phyloP scores from a whole-genome alignment of 129 eudicot genomes.

The Dittrichia graveolens region DNA sequence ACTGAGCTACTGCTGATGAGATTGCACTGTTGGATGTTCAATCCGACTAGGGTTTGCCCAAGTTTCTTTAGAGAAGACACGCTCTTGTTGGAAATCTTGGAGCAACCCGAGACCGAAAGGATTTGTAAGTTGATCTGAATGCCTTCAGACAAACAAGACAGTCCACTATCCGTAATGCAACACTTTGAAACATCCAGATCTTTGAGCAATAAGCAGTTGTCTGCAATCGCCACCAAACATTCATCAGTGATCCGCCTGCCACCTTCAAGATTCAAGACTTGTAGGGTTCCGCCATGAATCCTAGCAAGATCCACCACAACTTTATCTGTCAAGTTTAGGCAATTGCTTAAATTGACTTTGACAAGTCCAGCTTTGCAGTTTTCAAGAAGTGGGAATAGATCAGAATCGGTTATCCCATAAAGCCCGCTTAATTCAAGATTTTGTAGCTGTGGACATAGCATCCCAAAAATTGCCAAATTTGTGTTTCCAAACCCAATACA shows the following conservation, averaged over 20 bases:
- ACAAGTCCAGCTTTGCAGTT: constrained; percentile 61
- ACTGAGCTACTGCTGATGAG: constrained; percentile 63
- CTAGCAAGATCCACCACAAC: constrained; percentile 49
- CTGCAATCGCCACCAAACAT: constrained; percentile 62
- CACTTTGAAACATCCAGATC: constrained; percentile 89
- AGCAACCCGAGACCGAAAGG: constrained; percentile 87
- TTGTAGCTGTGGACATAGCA: constrained; percentile 67
- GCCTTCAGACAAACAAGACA: constrained; percentile 58
- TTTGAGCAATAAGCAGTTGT: constrained; percentile 53
- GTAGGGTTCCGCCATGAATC: constrained; percentile 74
- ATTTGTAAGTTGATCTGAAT: constrained; percentile 55
- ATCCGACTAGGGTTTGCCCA: constrained; percentile 67
- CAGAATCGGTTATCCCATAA: constrained; percentile 65
- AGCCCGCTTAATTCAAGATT: constrained; percentile 81
- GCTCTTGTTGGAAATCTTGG: constrained; percentile 71
- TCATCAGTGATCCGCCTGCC: constrained; percentile 72
- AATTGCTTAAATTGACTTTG: constrained; percentile 65
- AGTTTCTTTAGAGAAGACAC: constrained; percentile 51
- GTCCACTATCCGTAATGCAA: constrained; percentile 67
- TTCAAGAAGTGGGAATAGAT: constrained; percentile 59
- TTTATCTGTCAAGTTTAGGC: constrained; percentile 66
- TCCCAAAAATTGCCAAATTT: constrained; percentile 63
- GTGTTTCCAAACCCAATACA: constrained; percentile 73
- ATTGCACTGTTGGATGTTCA: constrained; percentile 85
- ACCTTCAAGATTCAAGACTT: constrained; percentile 75